These are phyloP conservation scores for Mortierella sp. DNA, from an alignment of 371 early-diverging fungal species.

Conservation along the genomic window DNA sequence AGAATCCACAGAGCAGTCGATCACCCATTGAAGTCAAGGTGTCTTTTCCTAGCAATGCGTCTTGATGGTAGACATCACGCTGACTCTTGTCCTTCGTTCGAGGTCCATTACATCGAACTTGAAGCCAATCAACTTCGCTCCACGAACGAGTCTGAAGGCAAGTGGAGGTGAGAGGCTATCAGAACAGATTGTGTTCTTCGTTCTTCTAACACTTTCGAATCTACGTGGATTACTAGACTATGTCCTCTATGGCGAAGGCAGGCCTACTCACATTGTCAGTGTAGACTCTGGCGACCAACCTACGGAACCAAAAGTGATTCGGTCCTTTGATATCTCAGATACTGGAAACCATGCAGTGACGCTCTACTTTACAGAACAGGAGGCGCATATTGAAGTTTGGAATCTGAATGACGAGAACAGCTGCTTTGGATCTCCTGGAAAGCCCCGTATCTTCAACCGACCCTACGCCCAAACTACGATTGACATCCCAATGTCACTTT, in stretches of 20 bases:
- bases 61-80: background rate
- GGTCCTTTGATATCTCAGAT: slow-evolving; percentile 13
- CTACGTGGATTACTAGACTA: slow-evolving; percentile 12
- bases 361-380: background rate
- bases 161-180: background rate
- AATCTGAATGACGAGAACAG: background rate
- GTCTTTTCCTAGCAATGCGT: background rate
- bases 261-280: slow-evolving; percentile 11
- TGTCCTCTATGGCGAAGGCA: slow-evolving; percentile 12
- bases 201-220: slow-evolving; percentile 2
- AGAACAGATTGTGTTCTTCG: background rate
- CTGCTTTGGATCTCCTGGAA: background rate
- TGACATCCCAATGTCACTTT: background rate
- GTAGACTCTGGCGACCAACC: background rate
- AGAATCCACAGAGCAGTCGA: background rate
- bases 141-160: background rate
- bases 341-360: slow-evolving; percentile 11
- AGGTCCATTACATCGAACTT: background rate
- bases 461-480: background rate
- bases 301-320: background rate
- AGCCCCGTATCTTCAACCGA: background rate
- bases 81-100: background rate
- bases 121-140: background rate
- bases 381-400: slow-evolving; percentile 14
- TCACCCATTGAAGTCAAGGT: background rate